Evolutionary conservation across 129 eudicot species (phyloP), one percentile per base, ranked within the genome.

Genomic region (Gnaphalium uliginosum): DNA sequence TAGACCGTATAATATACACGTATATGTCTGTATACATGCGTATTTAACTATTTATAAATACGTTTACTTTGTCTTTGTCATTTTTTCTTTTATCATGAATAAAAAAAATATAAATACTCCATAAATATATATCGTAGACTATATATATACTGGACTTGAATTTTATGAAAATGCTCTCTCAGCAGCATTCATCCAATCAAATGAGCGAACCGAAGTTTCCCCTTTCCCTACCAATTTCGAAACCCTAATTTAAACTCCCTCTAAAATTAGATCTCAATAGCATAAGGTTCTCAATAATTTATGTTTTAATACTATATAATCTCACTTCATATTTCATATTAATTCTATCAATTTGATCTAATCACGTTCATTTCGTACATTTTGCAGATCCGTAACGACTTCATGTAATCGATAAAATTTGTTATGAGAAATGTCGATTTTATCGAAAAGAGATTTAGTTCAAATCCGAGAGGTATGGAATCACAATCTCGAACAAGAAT

Each of bases 391-490:
- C 25, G 51, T 11, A 64, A 11, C 46, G 46, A 37, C 46, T 37
- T 37, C 46, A 37, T 25, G 68, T 72, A 74, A n/a, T 46, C 22
- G 65, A 43, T 35, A 22, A 66, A 27, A 30, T 64, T 27, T 17
- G 70, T 71, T 71, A 67, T 51, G 76, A 27, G 78, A 81, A 73
- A 91, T 91, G 97, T 85, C 97, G 73, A 68, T 91, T 82, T 81
- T 89, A 59, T 83, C 85, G 24, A 87, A 91, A 81, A 67, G 84
- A 75, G 96, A 89, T 79, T 85, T 85, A 46, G 82, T 92, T 74
- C 87, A 81, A 29, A 89, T 89, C 71, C 85, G 97, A 53, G 97
- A 92, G 77, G 97, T 92, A 46, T 92, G 93, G 93, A 79, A 81
- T 25, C 84, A 89, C 43, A 92, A 92, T 80, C 85, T 92, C 51